A percentile compares a stretch with the other conserved stretches of the same genome.
Evolutionary conservation across 805 yeast genomes (phyloP).

Genomic region (Lachancea waltii): DNA sequence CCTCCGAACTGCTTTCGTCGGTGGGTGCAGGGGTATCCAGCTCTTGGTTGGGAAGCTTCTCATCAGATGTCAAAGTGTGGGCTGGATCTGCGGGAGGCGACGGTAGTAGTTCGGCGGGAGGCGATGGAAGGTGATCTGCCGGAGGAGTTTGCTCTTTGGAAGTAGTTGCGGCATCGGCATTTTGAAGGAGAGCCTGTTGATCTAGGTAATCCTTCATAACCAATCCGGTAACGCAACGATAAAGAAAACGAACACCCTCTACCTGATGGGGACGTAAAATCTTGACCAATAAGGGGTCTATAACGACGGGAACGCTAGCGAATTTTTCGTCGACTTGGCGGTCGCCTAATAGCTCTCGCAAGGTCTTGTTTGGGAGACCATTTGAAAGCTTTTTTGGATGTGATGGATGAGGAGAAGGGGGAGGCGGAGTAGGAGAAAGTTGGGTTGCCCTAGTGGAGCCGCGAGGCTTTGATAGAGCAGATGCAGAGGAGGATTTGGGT

Average conservation of each 20-base stretch:
- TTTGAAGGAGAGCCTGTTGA: slow-evolving; percentile 9
- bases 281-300: slow-evolving; percentile 81
- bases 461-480: no score
- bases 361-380: slow-evolving; percentile 44
- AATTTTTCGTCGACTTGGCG: slow-evolving; percentile 45
- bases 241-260: slow-evolving; percentile 88
- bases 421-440: slow-evolving; percentile 4
- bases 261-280: slow-evolving; percentile 93
- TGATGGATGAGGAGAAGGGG: slow-evolving; percentile 33
- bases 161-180: slow-evolving; percentile 3
- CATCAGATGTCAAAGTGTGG: no score
- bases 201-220: slow-evolving; percentile 37
- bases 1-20: neutral
- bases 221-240: slow-evolving; percentile 84
- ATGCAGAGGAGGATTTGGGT: no score
- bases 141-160: slow-evolving; percentile 5
- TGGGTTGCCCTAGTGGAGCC: slow-evolving; percentile 3
- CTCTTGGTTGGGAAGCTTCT: neutral
- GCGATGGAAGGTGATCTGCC: no score
- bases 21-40: slow-evolving; percentile 2
- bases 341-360: slow-evolving; percentile 78
- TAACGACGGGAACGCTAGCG: slow-evolving; percentile 91
- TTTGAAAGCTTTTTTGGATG: slow-evolving; percentile 35
- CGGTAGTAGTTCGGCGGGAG: no score
- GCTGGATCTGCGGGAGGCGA: no score